Evolutionary conservation across 2,329 filamentous ascomycete species (phyloP), one percentile per base, ranked within the genome.

Genomic region (Zymoseptoria ardabiliae): DNA sequence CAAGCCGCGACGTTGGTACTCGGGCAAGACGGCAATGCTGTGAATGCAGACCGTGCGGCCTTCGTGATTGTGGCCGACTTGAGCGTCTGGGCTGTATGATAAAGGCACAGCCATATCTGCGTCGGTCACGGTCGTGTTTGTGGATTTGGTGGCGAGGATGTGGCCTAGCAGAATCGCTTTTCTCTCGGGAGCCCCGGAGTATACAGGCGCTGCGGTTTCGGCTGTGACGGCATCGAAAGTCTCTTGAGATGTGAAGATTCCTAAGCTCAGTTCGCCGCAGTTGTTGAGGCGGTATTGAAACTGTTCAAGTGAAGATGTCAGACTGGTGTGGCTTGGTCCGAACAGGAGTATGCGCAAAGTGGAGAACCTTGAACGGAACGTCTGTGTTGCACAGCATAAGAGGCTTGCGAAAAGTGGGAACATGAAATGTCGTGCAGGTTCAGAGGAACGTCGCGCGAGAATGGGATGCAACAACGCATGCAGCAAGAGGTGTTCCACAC

Each of bases 31-130:
- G 19, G 89, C 90, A 4, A 97, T 80, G 0, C 89, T 93, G 74
- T 97, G 92, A 54, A 96, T 76, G 58, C 85, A 90, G 58, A 96
- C 81, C 0, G 90, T 95, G 50, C 85, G 77, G 48, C 91, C 91
- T 17, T 79, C 77, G 60, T 90, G 84, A 66, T 88, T 83, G 73
- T 96, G 90, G 30, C 90, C 90, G 9, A 85, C 69, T 81, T 77
- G 53, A 75, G 71, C 56, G 77, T 74, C 56, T 71, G 72, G 58
- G 75, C 75, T 72, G 62, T 57, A 72, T 65, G 59, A 21, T 6
- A 67, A 70, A 0, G 91, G 90, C 50, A 87, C 80, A 21, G 80
- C 82, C 90, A 96, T 96, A 64, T 90, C 85, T 6, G 80, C 79
- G 69, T 96, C 91, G 1, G 85, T 89, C 57, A 95, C 84, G 50